Conservation (phyloP, 108 stramenopile genomes). For the Skeletonema menzelii region DNA sequence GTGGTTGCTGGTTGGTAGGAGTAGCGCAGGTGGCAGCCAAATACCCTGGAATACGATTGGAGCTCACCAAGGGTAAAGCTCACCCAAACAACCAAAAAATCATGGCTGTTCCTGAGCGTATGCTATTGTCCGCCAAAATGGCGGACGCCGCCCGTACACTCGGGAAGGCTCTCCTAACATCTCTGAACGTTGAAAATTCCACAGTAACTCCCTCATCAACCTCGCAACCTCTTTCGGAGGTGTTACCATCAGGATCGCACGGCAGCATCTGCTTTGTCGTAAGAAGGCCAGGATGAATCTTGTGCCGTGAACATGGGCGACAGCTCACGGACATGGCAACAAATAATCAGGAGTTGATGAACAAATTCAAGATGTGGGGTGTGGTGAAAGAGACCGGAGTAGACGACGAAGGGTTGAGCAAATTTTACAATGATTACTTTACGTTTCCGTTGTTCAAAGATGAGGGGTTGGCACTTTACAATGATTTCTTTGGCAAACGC, state of each 20-base stretch:
- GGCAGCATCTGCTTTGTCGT: slow-evolving; percentile 52
- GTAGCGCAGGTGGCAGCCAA: too few relatives aligned
- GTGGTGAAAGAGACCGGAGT: slow-evolving; percentile 81
- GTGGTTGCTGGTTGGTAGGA: too few relatives aligned
- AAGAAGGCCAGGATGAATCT: slow-evolving; percentile 74
- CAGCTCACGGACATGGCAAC: slow-evolving; percentile 67
- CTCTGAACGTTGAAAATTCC: slow-evolving; percentile 8
- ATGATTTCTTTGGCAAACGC: slow-evolving; percentile 61
- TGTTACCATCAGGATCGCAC: slow-evolving; percentile 17
- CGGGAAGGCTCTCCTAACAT: slow-evolving; percentile 11
- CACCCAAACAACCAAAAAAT: too few relatives aligned
- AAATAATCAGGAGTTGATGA: slow-evolving; percentile 22
- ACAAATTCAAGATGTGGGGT: slow-evolving; percentile 61
- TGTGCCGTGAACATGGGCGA: slow-evolving; percentile 87
- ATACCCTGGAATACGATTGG: too few relatives aligned
- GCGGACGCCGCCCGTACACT: slow-evolving; percentile 17
- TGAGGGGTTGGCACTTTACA: slow-evolving; percentile 61
- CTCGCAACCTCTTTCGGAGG: slow-evolving; percentile 6
- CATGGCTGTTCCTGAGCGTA: background rate
- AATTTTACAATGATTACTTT: slow-evolving; percentile 66
- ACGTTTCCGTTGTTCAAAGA: slow-evolving; percentile 69
- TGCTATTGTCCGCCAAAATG: slow-evolving; percentile 18
- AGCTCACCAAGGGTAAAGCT: too few relatives aligned
- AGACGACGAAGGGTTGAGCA: slow-evolving; percentile 73
- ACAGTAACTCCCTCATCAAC: slow-evolving; percentile 12